Base-by-base conservation (phyloP, 768 basidiomycete genomes). In the Leucosporidium scottii region DNA sequence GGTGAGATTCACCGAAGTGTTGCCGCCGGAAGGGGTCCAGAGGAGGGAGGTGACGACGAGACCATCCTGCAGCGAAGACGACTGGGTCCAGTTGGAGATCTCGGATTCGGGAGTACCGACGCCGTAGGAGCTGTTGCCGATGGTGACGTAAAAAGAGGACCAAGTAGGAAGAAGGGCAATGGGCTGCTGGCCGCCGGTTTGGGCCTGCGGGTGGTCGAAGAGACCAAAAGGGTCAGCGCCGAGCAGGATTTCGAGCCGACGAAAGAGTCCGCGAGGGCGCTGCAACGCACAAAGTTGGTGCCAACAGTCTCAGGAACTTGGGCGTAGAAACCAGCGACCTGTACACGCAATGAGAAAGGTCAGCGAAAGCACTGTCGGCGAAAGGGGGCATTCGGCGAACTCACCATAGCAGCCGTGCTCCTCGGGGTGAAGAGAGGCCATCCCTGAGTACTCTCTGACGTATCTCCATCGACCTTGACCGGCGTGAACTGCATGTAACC, bases 361-460 rank as follows among this genome's bases (percentile, higher is more conserved):
- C 39, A 44, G 39, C 39, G 39, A 8, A 44, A 15, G 39, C 13
- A 6, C 39, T 44, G n/a, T 44, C 39, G 39, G 10, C 39, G 39
- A 44, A 44, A 13, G 15, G 39, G 15, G 15, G 15, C 8, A 13
- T 44, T 17, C 39, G 39, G 15, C 39, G 8, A 44, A 44, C 39
- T 44, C 39, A 44, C 65, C 58, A 69, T 64, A 0, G 71, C 65
- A 18, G 65, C 62, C 0, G 71, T 57, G 56, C 58, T 61, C 23
- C 71, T 27, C 27, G 65, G 57, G 28, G 66, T 65, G 56, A 72
- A 72, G n/a, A 72, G 56, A 27, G 71, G 71, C 70, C 70, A 71
- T 8, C 70, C 70, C 9, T 67, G 60, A 20, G 70, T 71, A 12
- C 64, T 64, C 18, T 67, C 20, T 21, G 27, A 55, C 21, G n/a